phyloP scores from a whole-genome alignment of 768 basidiomycete species.

The Mycena epipterygia region DNA sequence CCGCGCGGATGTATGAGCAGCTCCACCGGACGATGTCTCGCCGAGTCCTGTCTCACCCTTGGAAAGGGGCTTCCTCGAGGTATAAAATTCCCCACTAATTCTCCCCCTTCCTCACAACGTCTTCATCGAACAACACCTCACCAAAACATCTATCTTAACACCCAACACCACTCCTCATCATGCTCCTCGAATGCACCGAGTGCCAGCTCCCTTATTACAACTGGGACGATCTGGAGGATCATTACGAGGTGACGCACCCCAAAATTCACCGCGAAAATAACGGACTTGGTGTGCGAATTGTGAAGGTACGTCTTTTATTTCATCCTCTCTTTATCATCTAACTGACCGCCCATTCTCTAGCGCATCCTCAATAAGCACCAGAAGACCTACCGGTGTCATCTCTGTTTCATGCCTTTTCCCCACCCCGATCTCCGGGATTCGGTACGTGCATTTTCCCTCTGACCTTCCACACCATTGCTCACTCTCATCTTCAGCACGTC shows the following conservation, averaged over 20 bases:
- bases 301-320: slow-evolving; percentile 9
- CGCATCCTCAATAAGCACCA: slow-evolving; percentile 19
- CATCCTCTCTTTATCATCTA: neutral
- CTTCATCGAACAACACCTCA: neutral
- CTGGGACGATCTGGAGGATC: slow-evolving; percentile 27
- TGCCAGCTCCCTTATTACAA: slow-evolving; percentile 29
- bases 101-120: neutral
- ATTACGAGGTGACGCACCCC: slow-evolving; percentile 25
- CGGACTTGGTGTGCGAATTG: slow-evolving; percentile 15
- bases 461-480: neutral
- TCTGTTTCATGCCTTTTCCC: slow-evolving; percentile 28
- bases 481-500: slow-evolving; percentile 10
- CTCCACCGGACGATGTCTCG: slow-evolving; percentile 7
- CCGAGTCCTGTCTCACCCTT: neutral
- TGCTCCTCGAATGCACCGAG: slow-evolving; percentile 32
- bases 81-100: neutral
- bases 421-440: slow-evolving; percentile 27
- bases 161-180: neutral
- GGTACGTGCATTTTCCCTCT: neutral
- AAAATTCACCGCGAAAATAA: neutral
- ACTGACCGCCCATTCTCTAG: neutral
- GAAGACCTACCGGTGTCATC: slow-evolving; percentile 25
- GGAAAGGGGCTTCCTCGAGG: neutral
- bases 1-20: slow-evolving; percentile 11
- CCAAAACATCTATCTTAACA: neutral